Evolutionary conservation across 2,329 filamentous ascomycete species (phyloP).

Genomic region (Macroventuria anomochaeta): DNA sequence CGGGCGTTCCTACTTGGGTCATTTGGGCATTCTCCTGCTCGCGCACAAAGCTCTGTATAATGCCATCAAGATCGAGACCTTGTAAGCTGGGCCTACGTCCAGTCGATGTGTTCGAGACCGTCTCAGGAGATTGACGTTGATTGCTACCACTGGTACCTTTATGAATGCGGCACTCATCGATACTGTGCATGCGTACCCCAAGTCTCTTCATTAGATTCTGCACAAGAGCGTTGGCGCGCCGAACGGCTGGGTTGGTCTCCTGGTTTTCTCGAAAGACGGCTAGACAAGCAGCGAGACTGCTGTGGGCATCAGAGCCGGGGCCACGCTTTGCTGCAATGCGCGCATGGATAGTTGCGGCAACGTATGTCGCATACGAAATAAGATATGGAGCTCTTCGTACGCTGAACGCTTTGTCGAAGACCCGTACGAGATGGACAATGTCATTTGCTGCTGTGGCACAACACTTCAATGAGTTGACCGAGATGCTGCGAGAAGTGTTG

Average conservation of each 20-base stretch:
- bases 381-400: constrained; percentile 59
- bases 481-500: constrained; percentile 49
- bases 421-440: constrained; percentile 54
- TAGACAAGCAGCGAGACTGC: constrained; percentile 53
- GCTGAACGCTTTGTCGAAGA: constrained; percentile 56
- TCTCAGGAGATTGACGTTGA: constrained; percentile 12
- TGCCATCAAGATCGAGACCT: constrained; percentile 52
- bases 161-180: constrained; percentile 27
- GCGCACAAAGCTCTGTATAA: constrained; percentile 53
- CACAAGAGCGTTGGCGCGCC: constrained; percentile 55
- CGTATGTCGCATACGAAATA: constrained; percentile 63
- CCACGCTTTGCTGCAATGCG: constrained; percentile 56
- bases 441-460: constrained; percentile 57
- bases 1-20: constrained; percentile 12
- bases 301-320: constrained; percentile 48
- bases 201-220: constrained; percentile 56
- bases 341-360: constrained; percentile 60
- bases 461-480: constrained; percentile 53
- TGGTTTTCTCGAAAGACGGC: constrained; percentile 58
- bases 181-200: constrained; percentile 29
- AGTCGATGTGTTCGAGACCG: constrained; percentile 13
- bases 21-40: constrained; percentile 34
- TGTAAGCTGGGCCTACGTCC: constrained; percentile 31
- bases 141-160: constrained; percentile 10
- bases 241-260: constrained; percentile 59